Evolutionary conservation across 306 rosid genomes (phyloP).

Genomic region (Ormosia semicastrata): DNA sequence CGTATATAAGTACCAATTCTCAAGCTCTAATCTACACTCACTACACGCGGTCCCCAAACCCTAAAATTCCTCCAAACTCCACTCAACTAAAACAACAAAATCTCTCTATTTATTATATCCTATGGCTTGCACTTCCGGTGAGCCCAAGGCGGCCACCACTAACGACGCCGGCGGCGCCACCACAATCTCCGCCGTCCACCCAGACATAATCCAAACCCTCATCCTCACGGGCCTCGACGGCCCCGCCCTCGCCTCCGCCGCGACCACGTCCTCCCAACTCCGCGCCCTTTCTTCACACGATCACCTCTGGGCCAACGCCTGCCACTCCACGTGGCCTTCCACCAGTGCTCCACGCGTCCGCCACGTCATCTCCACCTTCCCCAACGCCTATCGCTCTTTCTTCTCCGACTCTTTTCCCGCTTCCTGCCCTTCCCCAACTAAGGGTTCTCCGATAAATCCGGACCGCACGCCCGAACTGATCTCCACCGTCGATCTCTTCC

Average conservation of each 20-base stretch:
- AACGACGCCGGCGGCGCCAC: background rate
- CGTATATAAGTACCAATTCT: no score
- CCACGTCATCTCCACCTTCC: slow-evolving; percentile 49
- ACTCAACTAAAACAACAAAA: no score
- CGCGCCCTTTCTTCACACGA: slow-evolving; percentile 37
- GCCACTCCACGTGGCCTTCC: slow-evolving; percentile 77
- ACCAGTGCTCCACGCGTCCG: slow-evolving; percentile 47
- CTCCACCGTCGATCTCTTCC: slow-evolving; percentile 69
- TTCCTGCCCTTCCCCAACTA: background rate
- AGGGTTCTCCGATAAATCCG: background rate
- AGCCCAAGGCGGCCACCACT: background rate
- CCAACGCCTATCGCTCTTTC: slow-evolving; percentile 57
- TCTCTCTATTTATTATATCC: background rate
- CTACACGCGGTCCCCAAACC: no score
- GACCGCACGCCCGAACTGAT: slow-evolving; percentile 38
- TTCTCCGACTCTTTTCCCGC: slow-evolving; percentile 59
- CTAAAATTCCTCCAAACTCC: no score
- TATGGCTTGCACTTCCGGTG: slow-evolving; percentile 2
- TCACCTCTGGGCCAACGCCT: slow-evolving; percentile 55
- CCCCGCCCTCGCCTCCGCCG: slow-evolving; percentile 55
- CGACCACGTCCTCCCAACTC: slow-evolving; percentile 53
- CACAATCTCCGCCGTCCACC: slow-evolving; percentile 52
- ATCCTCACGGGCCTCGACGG: slow-evolving; percentile 75
- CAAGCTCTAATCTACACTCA: no score
- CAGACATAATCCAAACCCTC: slow-evolving; percentile 58